Evolutionary conservation across 306 rosid species (phyloP), one percentile per base, ranked within the genome.

Genomic region (Myrica gale): DNA sequence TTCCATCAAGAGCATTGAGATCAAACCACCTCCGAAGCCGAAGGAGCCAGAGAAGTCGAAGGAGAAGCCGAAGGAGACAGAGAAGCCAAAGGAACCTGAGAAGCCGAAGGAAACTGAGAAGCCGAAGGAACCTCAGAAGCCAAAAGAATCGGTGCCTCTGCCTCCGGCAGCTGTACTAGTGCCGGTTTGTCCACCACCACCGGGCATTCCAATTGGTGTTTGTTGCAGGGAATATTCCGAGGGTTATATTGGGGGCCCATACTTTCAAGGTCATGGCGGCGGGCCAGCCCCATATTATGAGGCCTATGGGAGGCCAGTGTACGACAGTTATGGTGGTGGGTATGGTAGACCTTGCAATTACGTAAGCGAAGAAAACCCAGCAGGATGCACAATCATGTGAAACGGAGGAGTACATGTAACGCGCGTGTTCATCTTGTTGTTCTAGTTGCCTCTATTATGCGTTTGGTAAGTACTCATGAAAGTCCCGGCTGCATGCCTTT

Each of bases 1-100:
- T 2, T 56, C 71, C 6, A 83, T 94, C 50, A 88, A 84, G 76
- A 74, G 89, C 87, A 90, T 94, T 53, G 93, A 90, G 51, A 89
- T 94, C 19, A 92, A 84, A 2, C 90, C 76, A 4, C 83, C 89
- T 6, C 76, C 82, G 39, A 75, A 78, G 8, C 55, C 83, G 5
- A 75, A 48, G 1, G 1, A 0, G 1, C 32, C 84, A 75, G 51
- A 77, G 73, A 78, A 77, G 13, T 67, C 50, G 0, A 75, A 20
- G n/a, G 32, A 66, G 1, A 73, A 74, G 5, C 81, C 76, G 0
- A 52, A 71, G 41, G n/a, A 23, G n/a, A 1, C 32, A 26, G 32
- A 26, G 32, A 44, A 32, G 37, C 37, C 37, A 1, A 39, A 58
- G 5, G 32, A 76, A 15, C 76, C 57, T 0, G 79, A 66, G 1